Base-by-base conservation (phyloP, 108 stramenopile genomes). In the Epithemia pelagica region DNA sequence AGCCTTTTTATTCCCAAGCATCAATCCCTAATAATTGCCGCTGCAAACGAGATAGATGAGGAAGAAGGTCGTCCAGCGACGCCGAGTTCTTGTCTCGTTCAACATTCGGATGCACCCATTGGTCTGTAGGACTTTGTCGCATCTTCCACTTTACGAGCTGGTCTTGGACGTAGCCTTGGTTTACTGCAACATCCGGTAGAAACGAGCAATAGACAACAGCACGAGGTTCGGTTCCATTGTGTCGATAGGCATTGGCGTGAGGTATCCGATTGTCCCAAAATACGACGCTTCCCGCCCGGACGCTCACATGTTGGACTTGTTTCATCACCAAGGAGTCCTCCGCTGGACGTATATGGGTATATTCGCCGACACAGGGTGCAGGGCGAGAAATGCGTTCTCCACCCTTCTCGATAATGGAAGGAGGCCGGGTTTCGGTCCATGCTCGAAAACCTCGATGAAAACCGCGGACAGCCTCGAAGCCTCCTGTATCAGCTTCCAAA, bases 201-300 rank as follows among this genome's bases (percentile, higher is more conserved):
- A 95, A 92, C 0, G 92, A 92, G 58, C 83, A 83, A 67, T 96
- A 96, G 0, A 94, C 81, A 0, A 96, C 96, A 18, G 77, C 78
- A 28, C 96, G 82, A 28, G 93, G 68, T 27, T 61, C 62, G 7
- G 52, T n/a, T 22, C 79, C 74, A 58, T 73, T 70, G 71, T 97
- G 83, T 58, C 75, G 82, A 64, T 86, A 84, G 0, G 91, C 76
- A 77, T 95, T 97, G 10, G 81, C 91, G 74, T 97, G 96, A 20
- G 95, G 91, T 18, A 97, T 75, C 0, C 96, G 82, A 79, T 88
- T 89, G 62, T 96, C 96, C 90, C 91, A 97, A 75, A 91, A 85
- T 0, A 95, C 87, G 8, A 77, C 87, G 58, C 80, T 85, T 2
- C 96, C 96, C 19, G 94, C 93, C 0, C 52, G 54, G n/a, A 89